These are phyloP conservation scores for Saccharomycopsis sp. DNA, from an alignment of 805 yeast species.

Conservation along the genomic window DNA sequence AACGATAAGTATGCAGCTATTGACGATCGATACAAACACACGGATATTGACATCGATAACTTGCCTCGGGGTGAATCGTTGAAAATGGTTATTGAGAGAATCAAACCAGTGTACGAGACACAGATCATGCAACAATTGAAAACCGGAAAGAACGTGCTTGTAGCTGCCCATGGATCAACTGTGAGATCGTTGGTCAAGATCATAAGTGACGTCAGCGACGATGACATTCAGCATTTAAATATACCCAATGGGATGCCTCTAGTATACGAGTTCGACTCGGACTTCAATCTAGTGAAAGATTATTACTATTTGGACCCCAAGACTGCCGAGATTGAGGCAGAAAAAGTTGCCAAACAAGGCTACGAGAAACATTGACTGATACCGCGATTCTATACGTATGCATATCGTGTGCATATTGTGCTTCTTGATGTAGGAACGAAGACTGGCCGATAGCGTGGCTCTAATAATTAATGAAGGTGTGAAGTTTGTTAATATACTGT, in stretches of 20 bases:
- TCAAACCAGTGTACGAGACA: conserved; percentile 47
- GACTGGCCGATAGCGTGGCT: too few relatives aligned
- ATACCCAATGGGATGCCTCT: conserved; percentile 83
- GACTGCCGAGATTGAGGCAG: conserved; percentile 71
- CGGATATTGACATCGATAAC: conserved; percentile 38
- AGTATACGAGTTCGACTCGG: conserved; percentile 51
- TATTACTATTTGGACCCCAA: conserved; percentile 76
- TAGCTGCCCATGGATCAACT: conserved; percentile 80
- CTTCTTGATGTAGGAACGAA: too few relatives aligned
- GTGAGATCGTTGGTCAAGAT: conserved; percentile 70
- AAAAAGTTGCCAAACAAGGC: conserved; percentile 75
- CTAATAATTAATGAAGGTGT: too few relatives aligned
- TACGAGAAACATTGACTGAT: not conserved
- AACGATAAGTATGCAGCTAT: conserved; percentile 34
- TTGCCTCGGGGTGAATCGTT: conserved; percentile 72
- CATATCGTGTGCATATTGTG: too few relatives aligned
- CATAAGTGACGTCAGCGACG: conserved; percentile 57
- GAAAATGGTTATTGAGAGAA: conserved; percentile 60
- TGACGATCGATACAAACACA: conserved; percentile 30
- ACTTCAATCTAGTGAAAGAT: conserved; percentile 41
- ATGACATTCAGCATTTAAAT: conserved; percentile 64
- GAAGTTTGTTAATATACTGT: too few relatives aligned
- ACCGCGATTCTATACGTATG: too few relatives aligned
- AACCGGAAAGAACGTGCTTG: conserved; percentile 48
- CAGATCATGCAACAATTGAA: conserved; percentile 43